Conservation (phyloP, 192 early-diverging fungal genomes). For the Backusella circina region DNA sequence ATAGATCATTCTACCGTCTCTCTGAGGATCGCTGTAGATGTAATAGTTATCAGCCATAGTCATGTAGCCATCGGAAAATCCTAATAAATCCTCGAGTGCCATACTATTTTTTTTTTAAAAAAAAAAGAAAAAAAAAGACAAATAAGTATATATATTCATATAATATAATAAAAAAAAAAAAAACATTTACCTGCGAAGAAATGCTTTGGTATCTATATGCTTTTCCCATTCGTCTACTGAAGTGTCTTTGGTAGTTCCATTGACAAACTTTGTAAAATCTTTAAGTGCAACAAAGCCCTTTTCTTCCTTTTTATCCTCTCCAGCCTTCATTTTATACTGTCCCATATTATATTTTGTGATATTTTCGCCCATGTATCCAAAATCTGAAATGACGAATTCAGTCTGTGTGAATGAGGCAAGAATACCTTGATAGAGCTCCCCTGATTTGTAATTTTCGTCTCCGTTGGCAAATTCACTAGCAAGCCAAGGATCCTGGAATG, state of each 20-base stretch:
- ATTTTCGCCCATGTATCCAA: not conserved
- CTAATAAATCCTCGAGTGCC: constrained; percentile 1
- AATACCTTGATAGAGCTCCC: constrained; percentile 10
- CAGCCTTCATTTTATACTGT: constrained; percentile 8
- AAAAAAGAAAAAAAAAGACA: not conserved
- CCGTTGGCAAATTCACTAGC: not conserved
- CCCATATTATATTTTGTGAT: not conserved
- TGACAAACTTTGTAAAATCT: constrained; percentile 13
- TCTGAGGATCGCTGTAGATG: not conserved
- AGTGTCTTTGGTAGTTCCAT: not conserved
- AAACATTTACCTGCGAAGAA: constrained; percentile 7
- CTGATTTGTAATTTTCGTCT: not conserved
- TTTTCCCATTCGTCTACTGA: constrained; percentile 5
- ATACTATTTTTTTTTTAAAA: not conserved
- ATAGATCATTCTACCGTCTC: not conserved
- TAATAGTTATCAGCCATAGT: not conserved
- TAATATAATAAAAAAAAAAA: not conserved
- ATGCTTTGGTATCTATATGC: not conserved
- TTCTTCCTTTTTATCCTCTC: not conserved
- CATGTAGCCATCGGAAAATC: constrained; percentile 3
- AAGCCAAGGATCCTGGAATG: constrained; percentile 9
- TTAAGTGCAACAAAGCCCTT: not conserved
- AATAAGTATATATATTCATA: no score
- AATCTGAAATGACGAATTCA: not conserved
- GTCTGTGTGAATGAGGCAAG: no score